phyloP scores from a whole-genome alignment of 148 eudicot species.

The Persicaria maculosa region DNA sequence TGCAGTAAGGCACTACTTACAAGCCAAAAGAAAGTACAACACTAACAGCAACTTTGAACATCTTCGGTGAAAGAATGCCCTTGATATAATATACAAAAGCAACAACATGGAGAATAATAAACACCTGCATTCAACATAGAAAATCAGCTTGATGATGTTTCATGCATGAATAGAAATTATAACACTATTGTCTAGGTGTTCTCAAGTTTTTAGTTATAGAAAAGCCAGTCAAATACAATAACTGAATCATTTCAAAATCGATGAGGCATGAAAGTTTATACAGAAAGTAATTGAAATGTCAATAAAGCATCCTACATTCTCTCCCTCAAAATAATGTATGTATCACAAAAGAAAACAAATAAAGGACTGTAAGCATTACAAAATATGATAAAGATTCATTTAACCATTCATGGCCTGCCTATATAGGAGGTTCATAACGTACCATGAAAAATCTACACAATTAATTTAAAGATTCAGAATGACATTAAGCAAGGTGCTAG shows the following conservation, averaged over 20 bases:
- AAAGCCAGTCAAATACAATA: background rate
- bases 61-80: slow-evolving; percentile 79
- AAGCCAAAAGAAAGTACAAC: slow-evolving; percentile 80
- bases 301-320: background rate
- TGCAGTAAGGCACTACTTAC: slow-evolving; percentile 39
- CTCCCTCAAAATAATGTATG: background rate
- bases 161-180: background rate
- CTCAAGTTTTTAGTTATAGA: background rate
- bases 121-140: slow-evolving; percentile 52
- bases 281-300: background rate
- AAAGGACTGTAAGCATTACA: background rate
- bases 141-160: background rate
- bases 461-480: background rate
- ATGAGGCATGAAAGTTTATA: background rate
- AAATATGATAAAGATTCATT: background rate
- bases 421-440: background rate
- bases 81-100: slow-evolving; percentile 88
- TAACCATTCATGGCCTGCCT: slow-evolving; percentile 3
- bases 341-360: background rate
- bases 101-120: slow-evolving; percentile 90
- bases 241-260: background rate
- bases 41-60: slow-evolving; percentile 93
- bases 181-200: background rate
- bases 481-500: background rate
- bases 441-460: background rate